Evolutionary conservation across 768 basidiomycete genomes (phyloP).

Genomic region (Hysterangium stoloniferum): DNA sequence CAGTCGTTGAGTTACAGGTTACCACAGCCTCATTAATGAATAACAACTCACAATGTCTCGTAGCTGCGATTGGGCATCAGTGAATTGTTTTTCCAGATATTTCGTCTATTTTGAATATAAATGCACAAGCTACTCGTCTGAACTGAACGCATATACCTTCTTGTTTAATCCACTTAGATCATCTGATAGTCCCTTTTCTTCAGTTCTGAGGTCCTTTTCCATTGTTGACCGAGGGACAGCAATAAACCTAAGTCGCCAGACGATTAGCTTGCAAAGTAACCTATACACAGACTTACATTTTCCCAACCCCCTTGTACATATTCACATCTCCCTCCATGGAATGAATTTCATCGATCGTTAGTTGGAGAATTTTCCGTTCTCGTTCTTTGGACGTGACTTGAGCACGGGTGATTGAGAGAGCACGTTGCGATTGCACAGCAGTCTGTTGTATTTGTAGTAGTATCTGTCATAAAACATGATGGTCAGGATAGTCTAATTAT

Average conservation of each 20-base stretch:
- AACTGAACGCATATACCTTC: constrained; percentile 46
- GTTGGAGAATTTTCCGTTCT: constrained; percentile 81
- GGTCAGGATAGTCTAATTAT: neutral
- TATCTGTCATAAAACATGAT: constrained; percentile 48
- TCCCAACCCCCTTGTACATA: constrained; percentile 91
- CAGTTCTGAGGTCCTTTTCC: constrained; percentile 62
- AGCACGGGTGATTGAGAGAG: constrained; percentile 63
- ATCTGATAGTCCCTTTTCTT: constrained; percentile 79
- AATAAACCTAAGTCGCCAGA: constrained; percentile 66
- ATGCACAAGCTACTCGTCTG: neutral
- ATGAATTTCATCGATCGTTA: constrained; percentile 79
- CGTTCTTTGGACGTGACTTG: constrained; percentile 78
- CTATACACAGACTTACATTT: constrained; percentile 55
- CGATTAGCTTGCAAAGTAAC: constrained; percentile 8
- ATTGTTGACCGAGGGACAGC: constrained; percentile 73
- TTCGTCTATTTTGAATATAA: constrained; percentile 50
- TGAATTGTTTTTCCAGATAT: constrained; percentile 90
- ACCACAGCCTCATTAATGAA: too few species aligned
- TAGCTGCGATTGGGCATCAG: constrained; percentile 80
- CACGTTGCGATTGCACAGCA: constrained; percentile 76
- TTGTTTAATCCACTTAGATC: constrained; percentile 78
- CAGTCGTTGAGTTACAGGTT: too few species aligned
- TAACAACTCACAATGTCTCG: constrained; percentile 65
- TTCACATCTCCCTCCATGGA: constrained; percentile 65
- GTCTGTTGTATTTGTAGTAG: constrained; percentile 89